These are phyloP conservation scores for Ophiorrhiza pumila DNA, from an alignment of 257 asterid genomes.

Conservation along the genomic window DNA sequence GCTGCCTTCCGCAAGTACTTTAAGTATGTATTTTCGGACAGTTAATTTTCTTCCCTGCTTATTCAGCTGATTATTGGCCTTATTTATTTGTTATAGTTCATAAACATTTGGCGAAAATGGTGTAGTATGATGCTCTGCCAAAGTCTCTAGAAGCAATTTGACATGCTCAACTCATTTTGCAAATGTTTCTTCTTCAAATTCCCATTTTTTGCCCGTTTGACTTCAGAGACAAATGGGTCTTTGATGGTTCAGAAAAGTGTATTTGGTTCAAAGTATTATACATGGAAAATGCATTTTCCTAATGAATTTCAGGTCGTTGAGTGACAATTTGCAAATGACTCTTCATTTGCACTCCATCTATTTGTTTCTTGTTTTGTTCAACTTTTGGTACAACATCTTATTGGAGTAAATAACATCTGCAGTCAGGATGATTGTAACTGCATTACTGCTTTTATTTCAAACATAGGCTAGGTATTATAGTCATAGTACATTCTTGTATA, in stretches of 20 bases:
- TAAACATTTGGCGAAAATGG: background rate
- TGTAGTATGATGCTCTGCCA: background rate
- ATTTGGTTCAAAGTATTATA: no score
- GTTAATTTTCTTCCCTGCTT: slow-evolving; percentile 2
- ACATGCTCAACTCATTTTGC: background rate
- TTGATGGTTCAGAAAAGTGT: no score
- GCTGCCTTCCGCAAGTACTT: slow-evolving; percentile 56
- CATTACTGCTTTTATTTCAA: no score
- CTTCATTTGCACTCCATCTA: no score
- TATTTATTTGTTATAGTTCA: background rate
- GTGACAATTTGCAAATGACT: no score
- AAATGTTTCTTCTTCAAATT: background rate
- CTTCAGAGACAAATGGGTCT: no score
- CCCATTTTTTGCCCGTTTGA: background rate
- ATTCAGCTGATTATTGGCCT: background rate
- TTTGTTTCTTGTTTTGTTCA: background rate
- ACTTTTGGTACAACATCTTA: background rate
- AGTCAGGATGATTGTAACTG: background rate
- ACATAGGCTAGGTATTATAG: no score
- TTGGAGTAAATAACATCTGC: background rate
- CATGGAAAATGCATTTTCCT: no score
- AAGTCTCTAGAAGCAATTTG: background rate
- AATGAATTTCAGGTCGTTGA: no score
- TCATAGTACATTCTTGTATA: no score
- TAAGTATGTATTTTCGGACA: slow-evolving; percentile 43